Conservation (phyloP, 768 basidiomycete genomes). For the Suillus variegatus region DNA sequence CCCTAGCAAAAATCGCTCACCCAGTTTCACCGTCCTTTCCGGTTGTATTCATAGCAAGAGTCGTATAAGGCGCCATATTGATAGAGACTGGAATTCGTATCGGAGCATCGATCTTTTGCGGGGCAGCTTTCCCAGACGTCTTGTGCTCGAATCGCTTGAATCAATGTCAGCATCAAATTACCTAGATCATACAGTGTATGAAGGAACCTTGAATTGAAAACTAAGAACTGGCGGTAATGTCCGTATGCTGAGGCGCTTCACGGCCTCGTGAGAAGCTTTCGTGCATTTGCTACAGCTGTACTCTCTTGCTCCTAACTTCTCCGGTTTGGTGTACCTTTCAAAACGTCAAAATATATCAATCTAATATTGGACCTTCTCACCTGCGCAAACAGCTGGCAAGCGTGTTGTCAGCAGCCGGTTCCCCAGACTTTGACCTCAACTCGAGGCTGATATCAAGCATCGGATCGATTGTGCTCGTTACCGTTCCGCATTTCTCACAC, state of each 20-base stretch:
- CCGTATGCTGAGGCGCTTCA: slow-evolving; percentile 81
- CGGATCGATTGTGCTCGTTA: slow-evolving; percentile 81
- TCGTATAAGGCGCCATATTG: slow-evolving; percentile 89
- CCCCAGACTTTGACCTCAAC: slow-evolving; percentile 57
- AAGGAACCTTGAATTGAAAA: slow-evolving; percentile 88
- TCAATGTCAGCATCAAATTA: not conserved
- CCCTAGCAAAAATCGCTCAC: slow-evolving; percentile 19
- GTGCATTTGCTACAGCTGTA: slow-evolving; percentile 86
- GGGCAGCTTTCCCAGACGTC: slow-evolving; percentile 65
- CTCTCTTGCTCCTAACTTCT: slow-evolving; percentile 79
- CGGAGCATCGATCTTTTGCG: slow-evolving; percentile 82
- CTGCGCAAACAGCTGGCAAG: slow-evolving; percentile 75
- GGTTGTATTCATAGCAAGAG: slow-evolving; percentile 52
- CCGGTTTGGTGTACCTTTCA: slow-evolving; percentile 78
- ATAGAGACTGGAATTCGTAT: slow-evolving; percentile 82
- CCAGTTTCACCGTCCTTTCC: slow-evolving; percentile 44
- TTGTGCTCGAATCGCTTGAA: slow-evolving; percentile 90
- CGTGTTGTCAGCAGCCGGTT: slow-evolving; percentile 57
- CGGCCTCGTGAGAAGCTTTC: slow-evolving; percentile 70
- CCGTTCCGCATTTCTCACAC: slow-evolving; percentile 82
- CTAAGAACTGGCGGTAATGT: slow-evolving; percentile 88
- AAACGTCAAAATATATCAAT: slow-evolving; percentile 5
- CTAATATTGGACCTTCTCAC: slow-evolving; percentile 36
- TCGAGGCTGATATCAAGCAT: slow-evolving; percentile 92
- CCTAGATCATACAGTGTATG: not conserved